Evolutionary conservation across 1,139 yeast species (phyloP).

Genomic region (Nakaseomyces kungkrabaensis): DNA sequence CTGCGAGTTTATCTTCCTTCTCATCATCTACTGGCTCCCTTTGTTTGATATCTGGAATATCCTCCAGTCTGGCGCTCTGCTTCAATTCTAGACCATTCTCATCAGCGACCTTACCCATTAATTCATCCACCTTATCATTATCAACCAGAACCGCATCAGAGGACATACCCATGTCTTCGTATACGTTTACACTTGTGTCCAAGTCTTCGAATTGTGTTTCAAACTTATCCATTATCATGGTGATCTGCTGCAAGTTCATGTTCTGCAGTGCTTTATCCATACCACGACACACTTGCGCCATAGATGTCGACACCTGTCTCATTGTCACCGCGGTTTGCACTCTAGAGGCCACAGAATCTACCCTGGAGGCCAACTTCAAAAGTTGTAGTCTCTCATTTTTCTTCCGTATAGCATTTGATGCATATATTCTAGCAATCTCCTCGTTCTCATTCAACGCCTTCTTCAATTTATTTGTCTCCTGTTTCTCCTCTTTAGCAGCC

Average conservation of each 20-base stretch:
- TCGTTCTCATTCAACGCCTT: constrained; percentile 50
- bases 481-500: constrained; percentile 82
- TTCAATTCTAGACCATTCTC: constrained; percentile 93
- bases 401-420: constrained; percentile 92
- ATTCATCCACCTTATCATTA: constrained; percentile 87
- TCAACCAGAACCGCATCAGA: constrained; percentile 73
- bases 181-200: constrained; percentile 88
- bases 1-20: constrained; percentile 80
- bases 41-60: constrained; percentile 33
- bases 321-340: constrained; percentile 97
- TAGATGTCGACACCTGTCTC: constrained; percentile 88
- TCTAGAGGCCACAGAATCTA: constrained; percentile 92
- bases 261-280: constrained; percentile 95
- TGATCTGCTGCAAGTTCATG: constrained; percentile 88
- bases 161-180: constrained; percentile 80
- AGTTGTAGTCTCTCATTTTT: constrained; percentile 78
- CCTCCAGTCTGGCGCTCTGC: constrained; percentile 53
- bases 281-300: constrained; percentile 86
- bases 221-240: constrained; percentile 93
- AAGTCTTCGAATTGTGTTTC: constrained; percentile 93
- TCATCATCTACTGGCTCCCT: constrained; percentile 45
- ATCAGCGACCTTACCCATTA: constrained; percentile 91
- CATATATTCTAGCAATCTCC: constrained; percentile 89
- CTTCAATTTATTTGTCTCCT: constrained; percentile 81
- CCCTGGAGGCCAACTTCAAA: constrained; percentile 73